Percentiles rank a stretch among this genome's conserved stretches.
phyloP scores from a whole-genome alignment of 768 basidiomycete species.

The Termitomyces sp. region DNA sequence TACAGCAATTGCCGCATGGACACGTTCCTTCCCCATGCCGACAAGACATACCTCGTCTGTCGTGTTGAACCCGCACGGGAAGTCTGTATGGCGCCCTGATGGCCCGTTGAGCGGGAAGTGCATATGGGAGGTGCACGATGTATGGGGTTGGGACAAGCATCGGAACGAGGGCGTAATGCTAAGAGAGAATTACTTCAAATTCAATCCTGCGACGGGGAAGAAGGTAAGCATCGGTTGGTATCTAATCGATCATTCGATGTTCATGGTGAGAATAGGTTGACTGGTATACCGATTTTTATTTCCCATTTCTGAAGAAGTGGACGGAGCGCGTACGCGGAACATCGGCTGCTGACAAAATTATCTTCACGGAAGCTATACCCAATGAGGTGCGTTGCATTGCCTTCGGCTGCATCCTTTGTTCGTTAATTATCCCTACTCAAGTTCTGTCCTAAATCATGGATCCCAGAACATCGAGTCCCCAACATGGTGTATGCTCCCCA shows the following conservation, averaged over 20 bases:
- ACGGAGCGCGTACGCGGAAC: conserved; percentile 47
- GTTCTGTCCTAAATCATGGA: conserved; percentile 82
- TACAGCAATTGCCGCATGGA: conserved; percentile 72
- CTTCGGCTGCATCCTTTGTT: background rate
- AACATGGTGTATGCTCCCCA: conserved; percentile 34
- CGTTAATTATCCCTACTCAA: conserved; percentile 22
- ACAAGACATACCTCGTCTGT: conserved; percentile 56
- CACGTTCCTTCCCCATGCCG: conserved; percentile 84
- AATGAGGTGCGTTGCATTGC: conserved; percentile 62
- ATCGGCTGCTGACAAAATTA: conserved; percentile 46
- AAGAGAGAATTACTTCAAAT: conserved; percentile 79
- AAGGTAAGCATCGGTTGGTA: conserved; percentile 35
- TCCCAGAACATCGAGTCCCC: conserved; percentile 48
- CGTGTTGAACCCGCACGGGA: conserved; percentile 53
- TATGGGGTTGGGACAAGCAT: conserved; percentile 82
- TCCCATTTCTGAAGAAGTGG: conserved; percentile 70
- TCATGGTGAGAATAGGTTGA: conserved; percentile 44
- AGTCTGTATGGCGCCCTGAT: conserved; percentile 64
- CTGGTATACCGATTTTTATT: conserved; percentile 86
- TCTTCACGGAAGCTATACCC: conserved; percentile 84
- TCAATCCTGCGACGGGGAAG: conserved; percentile 56
- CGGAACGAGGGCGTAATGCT: conserved; percentile 69
- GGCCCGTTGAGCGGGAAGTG: conserved; percentile 86
- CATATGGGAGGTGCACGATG: conserved; percentile 78
- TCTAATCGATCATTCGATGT: background rate